Percentiles rank a stretch among this genome's conserved stretches.
These are phyloP conservation scores for Cryptococcus sp. DNA, from an alignment of 1,284 basidiomycete genomes.

Conservation along the genomic window DNA sequence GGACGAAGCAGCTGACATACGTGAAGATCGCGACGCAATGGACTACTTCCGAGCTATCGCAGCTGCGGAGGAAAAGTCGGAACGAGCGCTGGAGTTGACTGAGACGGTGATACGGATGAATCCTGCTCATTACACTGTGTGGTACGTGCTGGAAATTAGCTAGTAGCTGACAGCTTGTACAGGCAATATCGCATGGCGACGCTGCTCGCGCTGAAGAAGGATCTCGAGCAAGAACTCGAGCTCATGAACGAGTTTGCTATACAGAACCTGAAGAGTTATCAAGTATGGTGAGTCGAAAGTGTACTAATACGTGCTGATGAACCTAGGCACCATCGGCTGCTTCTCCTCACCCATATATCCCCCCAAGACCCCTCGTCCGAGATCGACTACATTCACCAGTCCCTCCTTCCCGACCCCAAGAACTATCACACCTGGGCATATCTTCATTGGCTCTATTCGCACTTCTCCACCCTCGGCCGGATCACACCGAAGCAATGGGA, in stretches of 20 bases:
- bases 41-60: slow-evolving; percentile 85
- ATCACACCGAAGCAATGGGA: slow-evolving; percentile 67
- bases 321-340: slow-evolving; percentile 76
- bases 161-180: slow-evolving; percentile 10
- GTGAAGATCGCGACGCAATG: slow-evolving; percentile 83
- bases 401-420: slow-evolving; percentile 75
- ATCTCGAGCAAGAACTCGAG: slow-evolving; percentile 72
- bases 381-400: slow-evolving; percentile 73
- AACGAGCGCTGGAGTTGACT: slow-evolving; percentile 79
- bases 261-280: slow-evolving; percentile 85
- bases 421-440: slow-evolving; percentile 98
- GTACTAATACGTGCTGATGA: not conserved
- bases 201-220: slow-evolving; percentile 65
- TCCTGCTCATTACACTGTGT: slow-evolving; percentile 91
- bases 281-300: slow-evolving; percentile 70
- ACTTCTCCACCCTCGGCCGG: slow-evolving; percentile 59
- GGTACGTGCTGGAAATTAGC: slow-evolving; percentile 58
- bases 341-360: slow-evolving; percentile 64
- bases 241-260: slow-evolving; percentile 83
- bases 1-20: slow-evolving; percentile 4
- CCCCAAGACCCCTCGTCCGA: slow-evolving; percentile 62
- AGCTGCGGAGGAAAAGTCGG: slow-evolving; percentile 71
- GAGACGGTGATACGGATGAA: slow-evolving; percentile 82
- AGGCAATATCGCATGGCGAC: slow-evolving; percentile 94
- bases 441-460: slow-evolving; percentile 84